These are phyloP conservation scores for Saccharata proteae DNA, from an alignment of 2,329 filamentous ascomycete genomes.

Conservation along the genomic window DNA sequence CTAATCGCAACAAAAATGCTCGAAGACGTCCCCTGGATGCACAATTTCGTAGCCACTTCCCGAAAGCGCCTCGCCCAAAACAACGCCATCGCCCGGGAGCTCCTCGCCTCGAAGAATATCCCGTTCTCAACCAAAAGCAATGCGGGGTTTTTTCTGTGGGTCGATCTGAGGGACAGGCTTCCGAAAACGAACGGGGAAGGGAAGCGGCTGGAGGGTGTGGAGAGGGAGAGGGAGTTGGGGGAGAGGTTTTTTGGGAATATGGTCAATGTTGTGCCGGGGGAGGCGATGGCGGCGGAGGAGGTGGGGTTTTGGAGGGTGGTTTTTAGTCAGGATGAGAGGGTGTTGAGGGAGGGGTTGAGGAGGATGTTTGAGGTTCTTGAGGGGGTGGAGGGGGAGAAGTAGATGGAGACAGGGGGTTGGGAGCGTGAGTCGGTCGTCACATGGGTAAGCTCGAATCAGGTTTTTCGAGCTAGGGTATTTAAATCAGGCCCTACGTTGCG, in stretches of 20 bases:
- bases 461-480: no score
- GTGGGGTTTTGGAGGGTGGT: slow-evolving; percentile 45
- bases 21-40: slow-evolving; percentile 15
- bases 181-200: slow-evolving; percentile 5
- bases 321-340: slow-evolving; percentile 18
- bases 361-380: slow-evolving; percentile 3
- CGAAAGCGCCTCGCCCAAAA: slow-evolving; percentile 12
- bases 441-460: no score
- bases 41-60: slow-evolving; percentile 12
- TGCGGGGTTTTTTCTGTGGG: slow-evolving; percentile 36
- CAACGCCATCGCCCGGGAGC: slow-evolving; percentile 10
- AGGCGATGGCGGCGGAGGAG: slow-evolving; percentile 32
- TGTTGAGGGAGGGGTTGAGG: not conserved
- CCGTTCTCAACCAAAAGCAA: slow-evolving; percentile 26
- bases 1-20: slow-evolving; percentile 21
- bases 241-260: slow-evolving; percentile 33
- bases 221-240: slow-evolving; percentile 34
- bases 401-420: no score
- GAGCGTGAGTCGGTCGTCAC: no score
- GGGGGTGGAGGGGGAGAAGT: no score
- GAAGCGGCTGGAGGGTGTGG: slow-evolving; percentile 14
- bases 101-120: slow-evolving; percentile 22
- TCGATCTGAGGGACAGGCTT: slow-evolving; percentile 19
- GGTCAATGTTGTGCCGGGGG: slow-evolving; percentile 39
- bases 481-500: no score